These are phyloP conservation scores for Russula olivacea DNA, from an alignment of 768 basidiomycete genomes.

Conservation along the genomic window DNA sequence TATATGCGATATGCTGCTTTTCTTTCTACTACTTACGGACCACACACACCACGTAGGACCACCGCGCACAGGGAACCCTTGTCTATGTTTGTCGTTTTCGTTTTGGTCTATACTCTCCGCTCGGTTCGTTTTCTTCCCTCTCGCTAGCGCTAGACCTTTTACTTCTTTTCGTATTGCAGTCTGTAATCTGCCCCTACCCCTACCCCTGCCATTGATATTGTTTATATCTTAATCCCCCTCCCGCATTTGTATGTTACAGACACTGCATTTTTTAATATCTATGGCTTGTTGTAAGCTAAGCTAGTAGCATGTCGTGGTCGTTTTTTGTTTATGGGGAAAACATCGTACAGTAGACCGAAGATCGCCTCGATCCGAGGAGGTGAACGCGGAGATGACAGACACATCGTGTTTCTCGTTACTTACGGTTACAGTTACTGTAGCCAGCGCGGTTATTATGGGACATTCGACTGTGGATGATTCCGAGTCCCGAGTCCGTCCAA, in stretches of 20 bases:
- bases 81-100: conserved; percentile 1
- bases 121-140: background rate
- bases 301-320: too few species aligned
- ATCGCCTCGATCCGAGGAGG: too few species aligned
- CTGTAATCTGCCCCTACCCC: background rate
- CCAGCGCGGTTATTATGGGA: too few species aligned
- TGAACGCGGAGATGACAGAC: too few species aligned
- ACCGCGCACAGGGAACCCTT: conserved; percentile 3
- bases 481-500: too few species aligned
- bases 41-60: background rate
- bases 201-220: conserved; percentile 1
- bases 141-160: background rate
- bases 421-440: too few species aligned
- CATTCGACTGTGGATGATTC: too few species aligned
- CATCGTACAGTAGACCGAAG: too few species aligned
- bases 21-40: background rate
- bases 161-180: background rate
- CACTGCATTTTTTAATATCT: conserved; percentile 11
- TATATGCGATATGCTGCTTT: conserved; percentile 2
- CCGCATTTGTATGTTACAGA: conserved; percentile 17
- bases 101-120: background rate
- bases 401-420: too few species aligned
- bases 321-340: too few species aligned
- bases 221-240: background rate
- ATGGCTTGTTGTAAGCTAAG: background rate